Evolutionary conservation across 352 stramenopile species (phyloP).

Genomic region (Aphanomyces cochlioides): DNA sequence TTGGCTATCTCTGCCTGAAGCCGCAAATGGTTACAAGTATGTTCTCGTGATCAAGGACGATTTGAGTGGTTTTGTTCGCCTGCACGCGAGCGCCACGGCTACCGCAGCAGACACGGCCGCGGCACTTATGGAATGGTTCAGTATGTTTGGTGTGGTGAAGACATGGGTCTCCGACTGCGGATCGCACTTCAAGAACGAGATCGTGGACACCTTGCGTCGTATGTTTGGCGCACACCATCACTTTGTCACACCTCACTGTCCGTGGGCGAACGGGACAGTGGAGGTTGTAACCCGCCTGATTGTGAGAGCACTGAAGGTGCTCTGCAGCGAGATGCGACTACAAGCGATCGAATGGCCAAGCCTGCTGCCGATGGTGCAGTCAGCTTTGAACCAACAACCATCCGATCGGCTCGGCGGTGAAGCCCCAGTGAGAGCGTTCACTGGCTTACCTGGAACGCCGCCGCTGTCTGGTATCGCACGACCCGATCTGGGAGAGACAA

Average conservation of each 20-base stretch:
- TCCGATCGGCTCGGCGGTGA: slow-evolving; percentile 31
- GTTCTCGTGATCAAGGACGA: too few relatives aligned
- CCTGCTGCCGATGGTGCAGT: slow-evolving; percentile 1
- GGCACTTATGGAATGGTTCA: too few relatives aligned
- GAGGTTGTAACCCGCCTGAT: slow-evolving; percentile 37
- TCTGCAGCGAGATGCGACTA: slow-evolving; percentile 37
- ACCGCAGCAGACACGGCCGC: too few relatives aligned
- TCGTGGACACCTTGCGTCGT: too few relatives aligned
- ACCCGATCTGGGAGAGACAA: neutral
- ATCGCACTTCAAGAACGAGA: too few relatives aligned
- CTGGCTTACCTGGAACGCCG: slow-evolving; percentile 27
- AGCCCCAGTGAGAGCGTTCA: slow-evolving; percentile 36
- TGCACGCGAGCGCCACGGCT: too few relatives aligned
- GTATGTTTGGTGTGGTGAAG: too few relatives aligned
- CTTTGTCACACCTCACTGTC: slow-evolving; percentile 21
- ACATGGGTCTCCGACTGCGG: too few relatives aligned
- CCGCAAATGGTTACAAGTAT: too few relatives aligned
- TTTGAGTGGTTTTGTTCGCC: too few relatives aligned
- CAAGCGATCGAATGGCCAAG: neutral
- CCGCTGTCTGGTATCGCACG: neutral
- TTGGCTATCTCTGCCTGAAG: too few relatives aligned
- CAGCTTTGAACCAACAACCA: slow-evolving; percentile 32
- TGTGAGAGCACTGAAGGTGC: slow-evolving; percentile 17
- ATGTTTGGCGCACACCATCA: too few relatives aligned
- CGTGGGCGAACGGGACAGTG: slow-evolving; percentile 42